Base-by-base conservation (phyloP, 2,329 filamentous ascomycete genomes). In the Xylariaceae sp. region DNA sequence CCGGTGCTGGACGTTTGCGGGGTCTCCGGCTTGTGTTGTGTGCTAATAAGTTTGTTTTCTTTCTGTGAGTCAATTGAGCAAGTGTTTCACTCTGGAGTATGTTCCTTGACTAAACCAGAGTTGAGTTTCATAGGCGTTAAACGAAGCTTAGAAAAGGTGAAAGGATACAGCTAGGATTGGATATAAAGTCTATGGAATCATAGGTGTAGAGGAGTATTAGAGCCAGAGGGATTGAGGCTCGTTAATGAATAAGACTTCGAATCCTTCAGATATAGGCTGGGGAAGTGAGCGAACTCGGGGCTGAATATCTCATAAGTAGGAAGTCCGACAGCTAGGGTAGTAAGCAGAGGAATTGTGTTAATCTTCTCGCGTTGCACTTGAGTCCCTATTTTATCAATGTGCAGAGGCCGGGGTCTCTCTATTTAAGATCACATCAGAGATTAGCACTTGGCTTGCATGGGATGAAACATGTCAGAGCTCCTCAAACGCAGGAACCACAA, bases 391-490 rank as follows among this genome's bases (percentile, higher is more conserved):
- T 47, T 36, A 46, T 23, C 37, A 50, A 52, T 53, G 49, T 44
- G 52, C 53, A 35, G 36, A 48, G 39, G 21, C 43, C 52, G 33
- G 53, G 53, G 53, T 51, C 47, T 43, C 10, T 18, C 9, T 35
- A 16, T n/a, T 20, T 27, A 30, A 32, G 32, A 50, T 51, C 21
- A 45, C 36, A 26, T 40, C 29, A 50, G 21, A 35, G 36, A 21
- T 29, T 41, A 36, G 35, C 41, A 44, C 30, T 42, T 37, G 35
- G 26, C n/a, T 21, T 16, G 23, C 50, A 35, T 26, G 26, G 53
- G 53, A 50, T 53, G 53, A 57, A 42, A 57, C 44, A 30, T 40
- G 44, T 41, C 39, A 44, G 50, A 32, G 29, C 16, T 36, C 37
- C n/a, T 16, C 9, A n/a, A 36, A 46, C 30, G 41, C 44, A 32